Percentiles rank a stretch among this genome's conserved stretches.
Conservation (phyloP, 768 basidiomycete species). For the Boletus eberwhitei region DNA sequence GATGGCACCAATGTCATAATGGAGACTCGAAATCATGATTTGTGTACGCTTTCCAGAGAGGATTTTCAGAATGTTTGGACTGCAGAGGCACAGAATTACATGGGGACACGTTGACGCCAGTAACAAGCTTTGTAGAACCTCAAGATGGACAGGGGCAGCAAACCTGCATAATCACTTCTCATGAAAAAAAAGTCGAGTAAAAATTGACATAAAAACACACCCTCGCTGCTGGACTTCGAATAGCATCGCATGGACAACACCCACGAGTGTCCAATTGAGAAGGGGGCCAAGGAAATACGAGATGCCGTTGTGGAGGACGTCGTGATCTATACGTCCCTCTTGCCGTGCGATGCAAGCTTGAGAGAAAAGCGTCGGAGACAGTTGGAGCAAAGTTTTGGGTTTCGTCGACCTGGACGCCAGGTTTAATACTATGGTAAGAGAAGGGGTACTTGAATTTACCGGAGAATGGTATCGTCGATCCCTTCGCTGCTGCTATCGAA, state of each 20-base stretch:
- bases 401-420: conserved; percentile 56
- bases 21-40: conserved; percentile 28
- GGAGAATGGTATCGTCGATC: conserved; percentile 75
- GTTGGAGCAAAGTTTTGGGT: conserved; percentile 62
- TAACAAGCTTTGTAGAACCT: conserved; percentile 65
- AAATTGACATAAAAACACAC: conserved; percentile 35
- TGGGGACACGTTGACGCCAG: conserved; percentile 62
- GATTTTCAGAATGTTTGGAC: conserved; percentile 47
- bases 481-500: conserved; percentile 78
- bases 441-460: conserved; percentile 36
- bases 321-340: conserved; percentile 59
- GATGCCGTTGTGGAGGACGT: conserved; percentile 68
- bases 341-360: conserved; percentile 52
- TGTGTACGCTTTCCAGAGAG: conserved; percentile 40
- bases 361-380: conserved; percentile 64
- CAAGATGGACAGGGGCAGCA: conserved; percentile 48
- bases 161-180: conserved; percentile 36
- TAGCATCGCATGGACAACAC: conserved; percentile 62
- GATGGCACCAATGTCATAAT: conserved; percentile 38
- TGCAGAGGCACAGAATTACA: conserved; percentile 63
- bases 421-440: background rate
- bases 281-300: conserved; percentile 73
- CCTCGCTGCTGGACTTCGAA: conserved; percentile 55
- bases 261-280: conserved; percentile 77
- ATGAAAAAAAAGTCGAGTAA: background rate